Evolutionary conservation across 2,329 filamentous ascomycete genomes (phyloP), one percentile per base, ranked within the genome.

Genomic region (Orbilia javanica): DNA sequence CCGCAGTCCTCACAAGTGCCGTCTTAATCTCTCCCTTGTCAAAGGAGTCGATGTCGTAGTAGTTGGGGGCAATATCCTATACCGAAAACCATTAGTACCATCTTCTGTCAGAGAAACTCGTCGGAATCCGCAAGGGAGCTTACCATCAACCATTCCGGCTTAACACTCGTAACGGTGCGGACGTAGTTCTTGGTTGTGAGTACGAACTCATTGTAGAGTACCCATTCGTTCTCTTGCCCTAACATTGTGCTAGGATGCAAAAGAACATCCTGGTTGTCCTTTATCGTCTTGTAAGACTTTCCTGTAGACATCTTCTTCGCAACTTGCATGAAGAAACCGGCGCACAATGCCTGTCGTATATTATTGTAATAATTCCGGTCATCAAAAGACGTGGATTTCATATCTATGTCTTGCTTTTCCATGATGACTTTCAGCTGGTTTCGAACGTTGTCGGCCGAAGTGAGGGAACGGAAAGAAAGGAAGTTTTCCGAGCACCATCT

Each of bases 311-410:
- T 94, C 83, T 92, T 93, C 90, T 97, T 97, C 75, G 96, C 96
- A 22, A 98, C 93, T 84, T 99, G 96, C 96, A 99, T 99, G 88
- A 99, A 99, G 88, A 99, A 99, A 36, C 96, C 96, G 0, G 94
- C 89, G 11, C 97, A 91, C 13, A 99, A 88, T 7, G 96, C 95
- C 42, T 94, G 91, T 52, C 95, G 92, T 82, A 99, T 99, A 84
- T 99, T 99, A 84, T 90, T 93, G 85, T 98, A 99, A 87, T 99
- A 99, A 83, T 96, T 93, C 87, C 97, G 97, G 86, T 98, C 91
- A 82, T 94, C 92, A 83, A 97, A 98, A 0, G 92, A 89, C 0
- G 95, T 98, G 65, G 92, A 96, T 68, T 97, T 84, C 63, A 99
- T 89, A 79, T 97, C 92, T 8, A 99, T 86, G 74, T 91, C 92